phyloP scores from a whole-genome alignment of 352 stramenopile genomes.

The Globisporangium mamillatum region DNA sequence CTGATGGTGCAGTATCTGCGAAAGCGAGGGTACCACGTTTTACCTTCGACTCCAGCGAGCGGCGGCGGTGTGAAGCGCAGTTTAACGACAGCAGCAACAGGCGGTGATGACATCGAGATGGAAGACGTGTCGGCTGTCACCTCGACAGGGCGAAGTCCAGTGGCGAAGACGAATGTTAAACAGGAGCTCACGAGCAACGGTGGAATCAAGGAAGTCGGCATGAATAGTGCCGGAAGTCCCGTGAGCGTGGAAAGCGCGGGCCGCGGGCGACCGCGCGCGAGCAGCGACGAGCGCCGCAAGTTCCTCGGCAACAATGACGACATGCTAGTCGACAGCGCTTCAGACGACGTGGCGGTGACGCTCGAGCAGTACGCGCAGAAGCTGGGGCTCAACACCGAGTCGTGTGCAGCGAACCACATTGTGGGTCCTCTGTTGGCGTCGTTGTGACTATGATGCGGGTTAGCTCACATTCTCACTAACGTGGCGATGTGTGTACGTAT shows the following conservation, averaged over 20 bases:
- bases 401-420: slow-evolving; percentile 75
- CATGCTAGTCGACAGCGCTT: slow-evolving; percentile 1
- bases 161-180: neutral
- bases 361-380: slow-evolving; percentile 62
- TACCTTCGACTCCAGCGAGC: slow-evolving; percentile 5
- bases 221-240: slow-evolving; percentile 10
- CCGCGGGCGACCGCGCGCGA: neutral
- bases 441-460: neutral
- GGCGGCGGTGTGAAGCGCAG: neutral
- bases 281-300: slow-evolving; percentile 15
- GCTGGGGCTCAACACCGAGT: slow-evolving; percentile 65
- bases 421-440: slow-evolving; percentile 22
- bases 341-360: slow-evolving; percentile 17
- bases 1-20: slow-evolving; percentile 71
- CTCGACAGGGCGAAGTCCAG: neutral
- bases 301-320: slow-evolving; percentile 26
- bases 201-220: neutral
- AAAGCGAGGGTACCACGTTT: slow-evolving; percentile 50
- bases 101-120: slow-evolving; percentile 20
- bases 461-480: neutral
- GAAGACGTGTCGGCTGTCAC: slow-evolving; percentile 2
- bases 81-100: neutral
- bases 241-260: slow-evolving; percentile 14
- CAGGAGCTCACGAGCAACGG: slow-evolving; percentile 9
- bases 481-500: neutral